Evolutionary conservation across 2,329 filamentous ascomycete species (phyloP).

Genomic region (Anisogramma anomala): DNA sequence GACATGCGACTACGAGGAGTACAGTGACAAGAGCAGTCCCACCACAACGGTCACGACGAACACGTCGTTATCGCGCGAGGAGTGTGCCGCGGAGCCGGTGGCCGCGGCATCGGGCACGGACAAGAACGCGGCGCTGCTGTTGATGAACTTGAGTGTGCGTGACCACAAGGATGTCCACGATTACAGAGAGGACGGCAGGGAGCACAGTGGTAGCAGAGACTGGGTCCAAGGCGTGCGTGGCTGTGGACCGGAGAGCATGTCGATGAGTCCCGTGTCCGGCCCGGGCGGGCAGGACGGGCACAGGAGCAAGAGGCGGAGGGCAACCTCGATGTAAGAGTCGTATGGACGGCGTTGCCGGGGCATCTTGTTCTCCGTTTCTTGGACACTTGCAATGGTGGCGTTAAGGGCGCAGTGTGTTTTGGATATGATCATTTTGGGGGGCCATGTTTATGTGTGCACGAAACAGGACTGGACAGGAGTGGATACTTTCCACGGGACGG

Average conservation of each 20-base stretch:
- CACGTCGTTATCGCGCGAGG: conserved; percentile 3
- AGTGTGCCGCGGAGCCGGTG: conserved; percentile 12
- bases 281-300: conserved; percentile 16
- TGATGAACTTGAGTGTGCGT: conserved; percentile 36
- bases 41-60: conserved; percentile 8
- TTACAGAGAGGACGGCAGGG: conserved; percentile 1
- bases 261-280: conserved; percentile 12
- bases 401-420: neutral
- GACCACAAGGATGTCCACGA: conserved; percentile 19
- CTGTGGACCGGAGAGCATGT: conserved; percentile 15
- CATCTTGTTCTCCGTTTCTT: neutral
- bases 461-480: neutral
- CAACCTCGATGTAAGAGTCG: conserved; percentile 26
- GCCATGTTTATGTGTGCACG: neutral
- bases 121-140: conserved; percentile 34
- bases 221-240: neutral
- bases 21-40: conserved; percentile 16
- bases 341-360: neutral
- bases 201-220: conserved; percentile 1
- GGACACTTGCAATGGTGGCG: neutral
- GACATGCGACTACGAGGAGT: conserved; percentile 17
- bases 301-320: conserved; percentile 30
- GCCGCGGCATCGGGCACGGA: conserved; percentile 24
- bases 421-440: neutral
- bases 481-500: neutral